A percentile compares a stretch with the other conserved stretches of the same genome.
phyloP scores from a whole-genome alignment of 2,329 filamentous ascomycete species.

The Ramularia collo-cygni region DNA sequence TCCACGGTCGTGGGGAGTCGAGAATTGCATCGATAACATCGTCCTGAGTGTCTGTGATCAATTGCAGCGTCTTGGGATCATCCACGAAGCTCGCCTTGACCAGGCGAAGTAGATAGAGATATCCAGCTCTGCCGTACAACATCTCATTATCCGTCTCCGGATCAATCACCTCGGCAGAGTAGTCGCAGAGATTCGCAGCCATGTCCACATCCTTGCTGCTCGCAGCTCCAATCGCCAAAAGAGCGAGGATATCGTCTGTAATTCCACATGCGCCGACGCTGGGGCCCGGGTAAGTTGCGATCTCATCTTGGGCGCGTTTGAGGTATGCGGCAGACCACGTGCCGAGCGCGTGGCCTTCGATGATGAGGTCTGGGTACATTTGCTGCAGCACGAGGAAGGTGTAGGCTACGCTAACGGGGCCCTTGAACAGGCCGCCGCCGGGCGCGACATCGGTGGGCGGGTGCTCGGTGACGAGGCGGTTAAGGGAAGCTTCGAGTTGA shows the following conservation, averaged over 20 bases:
- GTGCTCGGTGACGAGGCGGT: constrained; percentile 41
- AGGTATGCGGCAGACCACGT: constrained; percentile 46
- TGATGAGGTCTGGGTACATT: constrained; percentile 41
- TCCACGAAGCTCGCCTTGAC: constrained; percentile 52
- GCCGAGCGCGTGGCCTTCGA: constrained; percentile 41
- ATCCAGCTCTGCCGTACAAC: constrained; percentile 60
- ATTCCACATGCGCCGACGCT: constrained; percentile 42
- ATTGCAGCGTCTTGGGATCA: constrained; percentile 44
- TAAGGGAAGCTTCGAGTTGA: constrained; percentile 45
- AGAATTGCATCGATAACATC: constrained; percentile 56
- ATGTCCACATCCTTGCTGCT: constrained; percentile 45
- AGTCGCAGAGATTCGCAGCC: constrained; percentile 45
- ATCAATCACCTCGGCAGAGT: constrained; percentile 41
- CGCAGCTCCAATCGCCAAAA: constrained; percentile 45
- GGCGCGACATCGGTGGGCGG: constrained; percentile 41
- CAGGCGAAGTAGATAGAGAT: constrained; percentile 60
- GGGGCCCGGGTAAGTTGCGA: constrained; percentile 43
- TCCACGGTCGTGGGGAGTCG: constrained; percentile 50
- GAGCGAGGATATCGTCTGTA: constrained; percentile 44
- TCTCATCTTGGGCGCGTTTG: constrained; percentile 43
- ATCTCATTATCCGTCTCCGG: constrained; percentile 52
- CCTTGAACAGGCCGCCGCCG: constrained; percentile 45
- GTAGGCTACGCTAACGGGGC: constrained; percentile 44
- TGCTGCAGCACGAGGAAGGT: constrained; percentile 45
- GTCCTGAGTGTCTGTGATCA: constrained; percentile 47